These are phyloP conservation scores for Grigorovia humatica DNA, from an alignment of 805 yeast species.

Conservation along the genomic window DNA sequence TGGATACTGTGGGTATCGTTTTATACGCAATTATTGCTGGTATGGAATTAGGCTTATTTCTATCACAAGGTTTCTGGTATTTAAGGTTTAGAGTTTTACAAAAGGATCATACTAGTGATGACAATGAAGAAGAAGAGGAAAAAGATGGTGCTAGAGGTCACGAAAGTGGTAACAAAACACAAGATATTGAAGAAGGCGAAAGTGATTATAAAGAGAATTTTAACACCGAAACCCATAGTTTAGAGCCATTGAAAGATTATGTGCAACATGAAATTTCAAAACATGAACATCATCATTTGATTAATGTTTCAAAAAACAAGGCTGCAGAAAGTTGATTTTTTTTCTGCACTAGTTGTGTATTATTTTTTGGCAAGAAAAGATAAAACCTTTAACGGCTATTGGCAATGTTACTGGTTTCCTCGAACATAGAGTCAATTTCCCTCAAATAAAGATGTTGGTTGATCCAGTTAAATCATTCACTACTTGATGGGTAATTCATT, in stretches of 20 bases:
- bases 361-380: too few relatives aligned
- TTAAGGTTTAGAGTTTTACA: slow-evolving; percentile 31
- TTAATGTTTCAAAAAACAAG: neutral
- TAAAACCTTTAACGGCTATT: too few relatives aligned
- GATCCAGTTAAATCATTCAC: too few relatives aligned
- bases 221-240: neutral
- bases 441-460: too few relatives aligned
- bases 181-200: neutral
- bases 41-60: slow-evolving; percentile 68
- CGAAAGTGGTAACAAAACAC: neutral
- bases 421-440: too few relatives aligned
- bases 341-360: neutral
- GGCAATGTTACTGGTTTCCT: too few relatives aligned
- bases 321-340: neutral
- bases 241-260: neutral
- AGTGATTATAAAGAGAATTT: neutral
- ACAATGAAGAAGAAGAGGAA: neutral
- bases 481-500: too few relatives aligned
- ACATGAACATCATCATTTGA: neutral
- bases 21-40: slow-evolving; percentile 64
- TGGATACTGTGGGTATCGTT: slow-evolving; percentile 73
- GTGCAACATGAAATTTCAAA: neutral
- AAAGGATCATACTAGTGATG: neutral
- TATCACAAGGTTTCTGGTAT: slow-evolving; percentile 64
- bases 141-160: neutral